Evolutionary conservation across 2,329 filamentous ascomycete species (phyloP), one percentile per base, ranked within the genome.

Genomic region (Hypoxylon sp.): DNA sequence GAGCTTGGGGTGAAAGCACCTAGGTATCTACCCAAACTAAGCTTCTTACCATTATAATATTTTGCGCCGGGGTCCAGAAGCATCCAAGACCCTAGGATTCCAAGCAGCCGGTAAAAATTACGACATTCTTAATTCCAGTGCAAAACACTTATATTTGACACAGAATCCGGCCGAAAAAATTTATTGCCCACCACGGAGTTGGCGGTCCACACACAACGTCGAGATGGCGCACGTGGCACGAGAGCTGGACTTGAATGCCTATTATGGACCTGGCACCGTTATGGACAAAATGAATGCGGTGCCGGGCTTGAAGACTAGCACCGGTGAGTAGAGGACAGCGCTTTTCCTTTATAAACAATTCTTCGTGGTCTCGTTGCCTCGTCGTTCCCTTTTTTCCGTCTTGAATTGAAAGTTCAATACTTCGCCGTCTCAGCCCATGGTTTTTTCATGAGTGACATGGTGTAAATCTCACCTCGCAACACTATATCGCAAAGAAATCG

Each of bases 281-380:
- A 81, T 82, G 58, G 83, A 86, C 74, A 81, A 81, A 70, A 81
- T 88, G 76, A 87, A 84, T 63, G 75, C 78, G 74, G 82, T 89
- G 42, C 86, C 86, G 2, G 86, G 82, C 30, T 78, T 89, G 56
- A 87, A 84, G 73, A 87, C 85, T 66, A 88, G 86, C 74, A 83
- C 86, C 74, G 86, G 86, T 89, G 76, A 84, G 86, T 78, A 55
- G 33, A 60, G 45, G 49, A 67, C 56, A 64, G 65, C 51, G 52
- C 9, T 50, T 65, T 60, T 61, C 46, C 44, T 58, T 51, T 44
- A 36, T 52, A 54, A 60, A 57, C 61, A 60, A 60, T 58, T 63
- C 51, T 58, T 44, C n/a, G 24, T 54, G 18, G 46, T 64, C 16
- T 36, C 36, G 46, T 67, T 18, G 38, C 45, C 20, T 44, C n/a